A percentile compares a stretch with the other conserved stretches of the same genome.
Evolutionary conservation across 192 early-diverging fungal species (phyloP).

Genomic region (Coemansia asiatica): DNA sequence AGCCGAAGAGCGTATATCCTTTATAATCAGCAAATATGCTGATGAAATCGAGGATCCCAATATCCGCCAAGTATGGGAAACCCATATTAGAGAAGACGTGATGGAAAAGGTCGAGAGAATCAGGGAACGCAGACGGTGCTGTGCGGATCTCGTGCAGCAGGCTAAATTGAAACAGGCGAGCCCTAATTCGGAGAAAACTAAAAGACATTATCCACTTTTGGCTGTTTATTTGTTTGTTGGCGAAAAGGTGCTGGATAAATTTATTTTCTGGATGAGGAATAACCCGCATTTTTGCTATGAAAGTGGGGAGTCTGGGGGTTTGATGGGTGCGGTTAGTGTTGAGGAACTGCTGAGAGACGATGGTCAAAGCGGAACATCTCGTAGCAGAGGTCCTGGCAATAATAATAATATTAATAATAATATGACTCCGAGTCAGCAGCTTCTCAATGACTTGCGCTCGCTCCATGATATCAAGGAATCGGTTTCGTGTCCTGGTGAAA

Average conservation of each 20-base stretch:
- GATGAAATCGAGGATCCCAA: conserved; percentile 15
- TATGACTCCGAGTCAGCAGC: not conserved
- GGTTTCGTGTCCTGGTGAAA: not conserved
- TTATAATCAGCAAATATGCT: conserved; percentile 9
- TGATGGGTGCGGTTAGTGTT: conserved; percentile 7
- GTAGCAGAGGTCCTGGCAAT: no score
- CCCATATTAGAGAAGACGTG: conserved; percentile 27
- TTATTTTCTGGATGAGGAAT: conserved; percentile 20
- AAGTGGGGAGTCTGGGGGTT: not conserved
- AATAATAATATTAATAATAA: not conserved
- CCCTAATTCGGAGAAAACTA: not conserved
- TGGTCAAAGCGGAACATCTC: not conserved
- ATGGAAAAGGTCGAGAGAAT: conserved; percentile 25
- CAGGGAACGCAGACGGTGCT: conserved; percentile 8
- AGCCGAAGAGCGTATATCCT: conserved; percentile 17
- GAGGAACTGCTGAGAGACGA: conserved; percentile 14
- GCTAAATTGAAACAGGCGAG: conserved; percentile 8
- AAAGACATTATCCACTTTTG: conserved; percentile 15
- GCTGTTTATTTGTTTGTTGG: conserved; percentile 25
- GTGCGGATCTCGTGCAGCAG: conserved; percentile 8
- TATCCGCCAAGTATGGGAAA: conserved; percentile 37
- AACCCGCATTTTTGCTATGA: conserved; percentile 35
- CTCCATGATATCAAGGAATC: not conserved
- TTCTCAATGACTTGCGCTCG: not conserved
- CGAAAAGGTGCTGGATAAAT: conserved; percentile 23